Evolutionary conservation across 148 eudicot genomes (phyloP).

Genomic region (Polygonum aviculare): DNA sequence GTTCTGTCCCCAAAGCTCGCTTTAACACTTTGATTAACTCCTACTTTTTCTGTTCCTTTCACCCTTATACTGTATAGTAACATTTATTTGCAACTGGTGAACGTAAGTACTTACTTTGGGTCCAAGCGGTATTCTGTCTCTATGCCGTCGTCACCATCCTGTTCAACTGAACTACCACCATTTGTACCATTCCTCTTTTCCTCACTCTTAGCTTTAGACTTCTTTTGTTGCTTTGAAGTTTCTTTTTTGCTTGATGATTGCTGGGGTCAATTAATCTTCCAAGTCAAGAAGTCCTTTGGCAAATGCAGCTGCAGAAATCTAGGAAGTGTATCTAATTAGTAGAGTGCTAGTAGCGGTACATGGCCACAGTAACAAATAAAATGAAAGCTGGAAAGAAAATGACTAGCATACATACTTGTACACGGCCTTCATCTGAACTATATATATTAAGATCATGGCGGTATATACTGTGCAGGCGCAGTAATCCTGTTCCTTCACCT

Average conservation of each 20-base stretch:
- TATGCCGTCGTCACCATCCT: constrained; percentile 83
- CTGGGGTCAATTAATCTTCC: constrained; percentile 91
- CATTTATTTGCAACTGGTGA: not conserved
- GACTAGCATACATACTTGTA: constrained; percentile 47
- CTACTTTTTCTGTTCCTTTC: not conserved
- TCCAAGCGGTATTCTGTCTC: constrained; percentile 89
- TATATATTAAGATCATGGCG: constrained; percentile 97
- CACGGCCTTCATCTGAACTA: constrained; percentile 99
- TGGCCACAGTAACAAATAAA: not conserved
- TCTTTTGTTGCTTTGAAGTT: constrained; percentile 33
- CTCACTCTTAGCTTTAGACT: constrained; percentile 41
- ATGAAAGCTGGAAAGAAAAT: not conserved
- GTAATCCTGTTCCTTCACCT: constrained; percentile 99
- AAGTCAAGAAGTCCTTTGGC: constrained; percentile 98
- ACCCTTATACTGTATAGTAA: not conserved
- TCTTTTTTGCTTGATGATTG: constrained; percentile 31
- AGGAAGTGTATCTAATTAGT: constrained; percentile 4
- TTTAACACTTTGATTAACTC: not conserved
- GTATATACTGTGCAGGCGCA: constrained; percentile 95
- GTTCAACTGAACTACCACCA: constrained; percentile 60
- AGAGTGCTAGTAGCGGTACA: not conserved
- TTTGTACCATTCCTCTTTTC: constrained; percentile 43
- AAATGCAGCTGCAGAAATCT: constrained; percentile 99
- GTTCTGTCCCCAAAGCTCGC: not conserved
- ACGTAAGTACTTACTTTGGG: constrained; percentile 54